Evolutionary conservation across 2,329 filamentous ascomycete genomes (phyloP), one percentile per base, ranked within the genome.

Genomic region (Fonsecaea nubica): DNA sequence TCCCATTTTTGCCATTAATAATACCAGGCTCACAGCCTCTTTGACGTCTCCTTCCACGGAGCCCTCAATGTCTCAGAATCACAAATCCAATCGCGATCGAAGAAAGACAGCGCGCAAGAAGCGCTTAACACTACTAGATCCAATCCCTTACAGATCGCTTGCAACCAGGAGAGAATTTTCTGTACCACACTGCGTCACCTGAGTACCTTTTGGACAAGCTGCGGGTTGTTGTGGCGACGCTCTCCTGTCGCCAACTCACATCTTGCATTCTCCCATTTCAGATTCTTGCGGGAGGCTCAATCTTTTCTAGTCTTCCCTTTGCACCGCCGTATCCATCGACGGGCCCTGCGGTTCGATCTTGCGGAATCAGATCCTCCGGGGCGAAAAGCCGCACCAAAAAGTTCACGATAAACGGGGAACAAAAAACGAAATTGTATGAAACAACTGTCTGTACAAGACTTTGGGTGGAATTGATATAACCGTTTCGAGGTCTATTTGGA

Each of bases 31-130:
- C 35, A 53, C 54, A 57, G 36, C 54, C 35, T 42, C 54, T 54
- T 15, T 25, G 25, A 52, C 42, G 35, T 62, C 67, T 69, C 67
- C 64, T 60, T 57, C 40, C 36, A 38, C 57, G 65, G 68, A 68
- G 68, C 36, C 62, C 60, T 68, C 65, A 65, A 70, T 70, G 68
- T 70, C 68, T 70, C 63, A 63, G 63, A 59, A 60, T 56, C 38
- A 45, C 61, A 18, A 50, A 56, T 42, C 42, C 38, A 58, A 55
- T 52, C 65, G 50, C 53, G 62, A 57, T 36, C 68, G 66, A 61
- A 63, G 61, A 56, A 70, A 70, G 58, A 57, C 67, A 59, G 64
- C 65, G 65, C 65, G 68, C 50, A 70, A 68, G 63, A 70, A 70
- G 68, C 65, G 68, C 68, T 66, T 70, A 70, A 18, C 33, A 56